phyloP scores from a whole-genome alignment of 768 basidiomycete species.

The Hypsizygus marmoreus region DNA sequence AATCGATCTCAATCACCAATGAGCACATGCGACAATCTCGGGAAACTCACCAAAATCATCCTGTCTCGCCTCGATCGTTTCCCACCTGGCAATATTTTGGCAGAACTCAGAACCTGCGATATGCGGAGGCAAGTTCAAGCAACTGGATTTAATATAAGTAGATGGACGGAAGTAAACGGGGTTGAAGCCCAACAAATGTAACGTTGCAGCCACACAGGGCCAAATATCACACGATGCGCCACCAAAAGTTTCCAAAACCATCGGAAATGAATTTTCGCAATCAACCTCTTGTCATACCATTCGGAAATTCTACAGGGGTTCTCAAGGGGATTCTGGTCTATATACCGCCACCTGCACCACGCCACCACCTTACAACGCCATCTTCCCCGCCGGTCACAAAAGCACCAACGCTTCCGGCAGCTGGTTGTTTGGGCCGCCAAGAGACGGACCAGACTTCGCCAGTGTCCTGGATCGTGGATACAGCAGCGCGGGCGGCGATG shows the following conservation, averaged over 20 bases:
- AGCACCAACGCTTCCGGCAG: constrained; percentile 56
- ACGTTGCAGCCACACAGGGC: constrained; percentile 15
- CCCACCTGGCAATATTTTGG: too few species aligned
- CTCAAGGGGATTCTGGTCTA: constrained; percentile 1
- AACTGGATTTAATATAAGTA: constrained; percentile 7
- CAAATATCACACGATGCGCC: too few species aligned
- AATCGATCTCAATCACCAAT: too few species aligned
- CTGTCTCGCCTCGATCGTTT: too few species aligned
- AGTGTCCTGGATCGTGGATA: constrained; percentile 76
- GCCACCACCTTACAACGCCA: constrained; percentile 76
- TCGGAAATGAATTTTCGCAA: not conserved
- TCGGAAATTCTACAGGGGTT: not conserved
- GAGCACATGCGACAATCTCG: constrained; percentile 3
- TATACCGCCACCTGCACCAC: constrained; percentile 54
- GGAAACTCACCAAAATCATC: too few species aligned
- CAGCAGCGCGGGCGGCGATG: constrained; percentile 67
- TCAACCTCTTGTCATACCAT: not conserved
- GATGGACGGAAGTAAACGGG: constrained; percentile 36
- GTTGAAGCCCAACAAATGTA: constrained; percentile 24
- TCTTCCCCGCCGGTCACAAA: constrained; percentile 80
- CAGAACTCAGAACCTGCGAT: too few species aligned
- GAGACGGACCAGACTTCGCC: constrained; percentile 86
- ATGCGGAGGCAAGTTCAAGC: not conserved
- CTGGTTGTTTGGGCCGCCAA: constrained; percentile 69
- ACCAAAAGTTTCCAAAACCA: too few species aligned